phyloP scores from a whole-genome alignment of 2,329 filamentous ascomycete species.

The Claviceps cyperi region DNA sequence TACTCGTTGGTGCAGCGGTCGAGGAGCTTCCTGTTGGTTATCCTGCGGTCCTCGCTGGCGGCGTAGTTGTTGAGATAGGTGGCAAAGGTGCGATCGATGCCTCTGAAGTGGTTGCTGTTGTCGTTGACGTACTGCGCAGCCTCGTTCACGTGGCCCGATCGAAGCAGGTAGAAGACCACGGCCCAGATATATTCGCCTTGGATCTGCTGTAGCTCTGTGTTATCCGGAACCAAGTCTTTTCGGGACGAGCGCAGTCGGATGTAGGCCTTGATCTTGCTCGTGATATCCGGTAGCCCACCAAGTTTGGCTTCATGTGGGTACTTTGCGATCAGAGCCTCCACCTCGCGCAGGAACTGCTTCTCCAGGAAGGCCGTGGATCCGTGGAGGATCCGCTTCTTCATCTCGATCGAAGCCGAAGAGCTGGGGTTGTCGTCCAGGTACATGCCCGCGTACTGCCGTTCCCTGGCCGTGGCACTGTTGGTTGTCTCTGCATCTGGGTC shows the following conservation, averaged over 20 bases:
- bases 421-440: slow-evolving; percentile 65
- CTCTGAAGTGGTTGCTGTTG: slow-evolving; percentile 68
- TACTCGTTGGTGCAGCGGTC: slow-evolving; percentile 85
- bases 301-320: slow-evolving; percentile 80
- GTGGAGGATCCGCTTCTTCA: slow-evolving; percentile 66
- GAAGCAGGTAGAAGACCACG: slow-evolving; percentile 79
- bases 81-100: slow-evolving; percentile 79
- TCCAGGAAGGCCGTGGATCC: slow-evolving; percentile 73
- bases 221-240: slow-evolving; percentile 74
- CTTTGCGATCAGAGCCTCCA: slow-evolving; percentile 65
- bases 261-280: slow-evolving; percentile 86
- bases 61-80: slow-evolving; percentile 79
- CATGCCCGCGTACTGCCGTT: slow-evolving; percentile 60
- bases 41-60: slow-evolving; percentile 57
- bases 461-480: slow-evolving; percentile 50
- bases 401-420: slow-evolving; percentile 46
- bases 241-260: slow-evolving; percentile 66
- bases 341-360: slow-evolving; percentile 60
- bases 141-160: slow-evolving; percentile 71
- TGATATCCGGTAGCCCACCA: slow-evolving; percentile 73
- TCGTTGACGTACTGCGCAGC: slow-evolving; percentile 75
- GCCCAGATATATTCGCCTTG: slow-evolving; percentile 85
- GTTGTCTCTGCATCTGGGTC: slow-evolving; percentile 42
- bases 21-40: slow-evolving; percentile 60
- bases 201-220: slow-evolving; percentile 64